Base-by-base conservation (phyloP, 164 flowering plant species). In the Macadamia integrifolia region DNA sequence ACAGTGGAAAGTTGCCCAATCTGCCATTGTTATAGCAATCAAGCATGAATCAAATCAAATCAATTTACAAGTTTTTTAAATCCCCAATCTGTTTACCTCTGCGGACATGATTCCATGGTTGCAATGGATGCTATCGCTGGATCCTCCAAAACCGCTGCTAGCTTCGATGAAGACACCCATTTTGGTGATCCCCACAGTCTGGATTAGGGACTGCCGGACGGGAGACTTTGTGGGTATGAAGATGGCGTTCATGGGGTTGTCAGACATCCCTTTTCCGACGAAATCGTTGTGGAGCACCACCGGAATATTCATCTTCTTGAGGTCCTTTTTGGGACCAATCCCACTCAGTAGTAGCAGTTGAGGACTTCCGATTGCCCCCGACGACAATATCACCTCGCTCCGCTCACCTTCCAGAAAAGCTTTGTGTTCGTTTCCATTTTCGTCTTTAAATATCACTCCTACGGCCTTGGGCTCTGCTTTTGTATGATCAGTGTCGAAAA, bases 341-440 rank as follows among this genome's bases (percentile, higher is more conserved):
- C 99, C 99, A 65, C 99, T 95, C 1, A 95, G 80, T 71, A 88
- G 58, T 23, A 95, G 81, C 70, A 95, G 67, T 55, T 95, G 98
- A 32, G 99, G 98, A 48, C 87, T 89, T 40, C 93, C 99, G 13
- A 95, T 84, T 3, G 99, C 97, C 18, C 99, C 98, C 7, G 83
- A 58, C 1, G 97, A 81, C 60, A 90, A 32, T 13, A 95, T 86
- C 23, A 95, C 74, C 71, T 95, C 97, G 63, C 97, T 89, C 40
- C 74, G 43, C 1, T 15, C 35, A 28, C 57, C 79, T 8, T 80
- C 42, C 1, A 91, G 82, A 62, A 64, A 65, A 35, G 87, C 98
- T 66, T 73, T 70, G 71, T 92, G 98, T 32, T 69, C 55, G 29
- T 77, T 76, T 13, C 96, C 99, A 3, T 83, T 79, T 66, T 95